Percentiles rank a stretch among this genome's conserved stretches.
phyloP scores from a whole-genome alignment of 1,284 basidiomycete genomes.

The Melampsora abietis-canadensis region DNA sequence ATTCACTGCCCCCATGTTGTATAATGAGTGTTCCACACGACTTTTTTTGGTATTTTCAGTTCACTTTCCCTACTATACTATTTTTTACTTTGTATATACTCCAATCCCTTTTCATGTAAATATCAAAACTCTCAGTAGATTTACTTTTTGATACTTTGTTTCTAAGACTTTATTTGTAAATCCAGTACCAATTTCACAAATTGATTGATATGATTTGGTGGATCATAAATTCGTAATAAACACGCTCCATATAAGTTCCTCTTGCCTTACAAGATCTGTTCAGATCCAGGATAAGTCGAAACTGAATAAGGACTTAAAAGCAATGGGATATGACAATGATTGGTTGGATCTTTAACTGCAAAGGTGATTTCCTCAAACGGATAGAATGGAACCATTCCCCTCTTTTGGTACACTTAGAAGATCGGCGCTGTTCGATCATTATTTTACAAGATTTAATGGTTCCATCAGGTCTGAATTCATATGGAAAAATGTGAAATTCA shows the following conservation, averaged over 20 bases:
- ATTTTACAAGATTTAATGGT: too few species aligned
- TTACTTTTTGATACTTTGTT: slow-evolving; percentile 75
- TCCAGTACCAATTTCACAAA: slow-evolving; percentile 98
- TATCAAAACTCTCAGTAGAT: slow-evolving; percentile 68
- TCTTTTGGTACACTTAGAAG: slow-evolving; percentile 46
- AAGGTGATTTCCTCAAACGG: slow-evolving; percentile 53
- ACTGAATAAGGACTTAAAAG: slow-evolving; percentile 86
- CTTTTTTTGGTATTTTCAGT: too few species aligned
- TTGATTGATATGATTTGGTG: slow-evolving; percentile 85
- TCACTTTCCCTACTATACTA: too few species aligned
- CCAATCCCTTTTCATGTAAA: too few species aligned
- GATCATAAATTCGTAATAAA: slow-evolving; percentile 73
- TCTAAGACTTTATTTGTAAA: slow-evolving; percentile 89
- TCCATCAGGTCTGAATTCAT: too few species aligned
- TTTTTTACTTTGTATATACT: too few species aligned
- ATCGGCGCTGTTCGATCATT: too few species aligned
- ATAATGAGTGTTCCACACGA: too few species aligned
- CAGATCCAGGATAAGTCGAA: slow-evolving; percentile 76
- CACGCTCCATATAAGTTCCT: too few species aligned
- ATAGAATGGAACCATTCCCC: slow-evolving; percentile 50
- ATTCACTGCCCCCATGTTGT: too few species aligned
- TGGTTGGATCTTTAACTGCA: slow-evolving; percentile 49
- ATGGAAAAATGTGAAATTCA: too few species aligned
- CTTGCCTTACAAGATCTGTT: too few species aligned
- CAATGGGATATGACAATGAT: slow-evolving; percentile 65